Evolutionary conservation across 495 filamentous ascomycete species (phyloP), one percentile per base, ranked within the genome.

Genomic region (Neurospora tetrasperma): DNA sequence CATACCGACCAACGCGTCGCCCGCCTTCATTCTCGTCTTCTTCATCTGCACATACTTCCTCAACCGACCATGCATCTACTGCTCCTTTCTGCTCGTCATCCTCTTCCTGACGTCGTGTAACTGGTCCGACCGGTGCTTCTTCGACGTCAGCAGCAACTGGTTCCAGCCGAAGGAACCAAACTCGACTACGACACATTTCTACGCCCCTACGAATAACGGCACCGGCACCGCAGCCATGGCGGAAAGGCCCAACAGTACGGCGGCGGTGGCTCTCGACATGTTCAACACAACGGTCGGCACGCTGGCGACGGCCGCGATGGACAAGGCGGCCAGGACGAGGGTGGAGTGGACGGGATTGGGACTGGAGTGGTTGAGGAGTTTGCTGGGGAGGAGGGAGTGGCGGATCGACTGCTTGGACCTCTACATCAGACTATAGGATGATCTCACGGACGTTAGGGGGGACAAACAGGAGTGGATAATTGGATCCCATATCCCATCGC

Each of bases 81-180:
- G 93, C 86, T 94, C 93, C 71, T 87, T 93, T 72, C 90, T 97
- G 41, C 92, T 97, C 71, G 85, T 96, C 74, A 92, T 95, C 72
- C 91, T 97, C 75, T 97, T 97, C 85, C 85, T 90, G 68, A 94
- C 92, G 18, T 94, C 92, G 39, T 97, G 93, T 83, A 90, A 94
- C 86, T 97, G 93, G 93, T 92, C 91, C 73, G 93, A 96, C 78
- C 89, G 89, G 38, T 97, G 93, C 81, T 93, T 95, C 84, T 92
- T 97, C 78, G 92, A 96, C 81, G 87, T 94, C 59, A 85, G 85
- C 77, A 90, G 90, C 75, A 92, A 94, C 83, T 96, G 92, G 92
- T 95, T 95, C 81, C 86, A 92, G 68, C 90, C 93, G 18, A 87
- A 89, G 43, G 54, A 66, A 8, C 6, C 27, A 3, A 66, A 59